phyloP scores from a whole-genome alignment of 106 monocot species.

The Gastrodia elata region DNA sequence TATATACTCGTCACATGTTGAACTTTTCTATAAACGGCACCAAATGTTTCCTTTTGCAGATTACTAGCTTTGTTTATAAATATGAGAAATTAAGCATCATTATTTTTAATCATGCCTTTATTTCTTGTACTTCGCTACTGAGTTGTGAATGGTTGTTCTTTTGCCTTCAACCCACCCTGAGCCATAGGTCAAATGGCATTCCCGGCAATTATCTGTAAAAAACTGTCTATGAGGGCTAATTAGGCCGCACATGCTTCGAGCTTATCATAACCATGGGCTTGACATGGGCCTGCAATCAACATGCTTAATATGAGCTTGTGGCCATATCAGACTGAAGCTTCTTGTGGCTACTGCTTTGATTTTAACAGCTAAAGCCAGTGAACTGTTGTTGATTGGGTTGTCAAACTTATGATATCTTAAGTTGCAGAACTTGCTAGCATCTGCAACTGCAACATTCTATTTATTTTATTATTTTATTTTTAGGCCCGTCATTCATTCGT shows the following conservation, averaged over 20 bases:
- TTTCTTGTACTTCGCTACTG: no score
- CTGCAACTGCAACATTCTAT: background rate
- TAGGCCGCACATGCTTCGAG: background rate
- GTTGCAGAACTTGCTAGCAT: background rate
- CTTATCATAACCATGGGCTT: background rate
- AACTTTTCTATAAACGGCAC: no score
- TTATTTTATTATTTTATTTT: background rate
- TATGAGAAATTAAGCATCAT: no score
- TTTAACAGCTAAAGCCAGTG: background rate
- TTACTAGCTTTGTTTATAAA: no score
- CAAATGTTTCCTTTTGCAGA: no score
- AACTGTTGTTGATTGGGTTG: background rate
- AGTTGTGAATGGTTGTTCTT: no score
- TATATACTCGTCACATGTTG: no score
- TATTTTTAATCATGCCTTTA: no score
- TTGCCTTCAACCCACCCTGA: no score
- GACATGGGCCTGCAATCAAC: background rate
- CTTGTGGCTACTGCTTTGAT: background rate
- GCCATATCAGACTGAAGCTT: background rate
- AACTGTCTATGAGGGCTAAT: background rate
- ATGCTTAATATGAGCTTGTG: background rate
- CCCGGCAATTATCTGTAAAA: no score
- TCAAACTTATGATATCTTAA: background rate
- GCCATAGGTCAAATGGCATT: no score
- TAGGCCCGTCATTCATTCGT: background rate